Percentiles rank a stretch among this genome's conserved stretches.
These are phyloP conservation scores for Lablab purpureus DNA, from an alignment of 306 rosid species.

Conservation along the genomic window DNA sequence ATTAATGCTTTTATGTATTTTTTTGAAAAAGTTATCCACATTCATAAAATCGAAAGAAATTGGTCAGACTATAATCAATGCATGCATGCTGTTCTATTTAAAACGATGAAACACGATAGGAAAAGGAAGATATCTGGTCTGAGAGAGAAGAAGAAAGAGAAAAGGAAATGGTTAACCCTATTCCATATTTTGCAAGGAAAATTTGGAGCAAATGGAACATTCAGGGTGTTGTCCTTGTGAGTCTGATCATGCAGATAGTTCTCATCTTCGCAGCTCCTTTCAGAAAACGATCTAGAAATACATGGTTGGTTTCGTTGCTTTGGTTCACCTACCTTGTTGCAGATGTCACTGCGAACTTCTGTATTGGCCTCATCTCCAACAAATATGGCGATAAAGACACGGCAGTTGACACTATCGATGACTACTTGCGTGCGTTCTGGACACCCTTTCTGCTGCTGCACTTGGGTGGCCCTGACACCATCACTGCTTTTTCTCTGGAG, in stretches of 20 bases:
- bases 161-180: constrained; percentile 22
- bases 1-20: too few relatives aligned
- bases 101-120: neutral
- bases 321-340: constrained; percentile 20
- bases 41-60: too few relatives aligned
- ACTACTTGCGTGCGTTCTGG: constrained; percentile 51
- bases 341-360: neutral
- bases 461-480: constrained; percentile 69
- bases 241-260: neutral
- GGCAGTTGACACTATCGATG: neutral
- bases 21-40: too few relatives aligned
- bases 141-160: neutral
- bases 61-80: neutral
- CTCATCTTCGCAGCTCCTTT: constrained; percentile 14
- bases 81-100: neutral
- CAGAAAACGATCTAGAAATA: constrained; percentile 16
- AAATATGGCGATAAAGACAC: constrained; percentile 25
- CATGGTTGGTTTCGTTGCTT: neutral
- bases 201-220: constrained; percentile 29
- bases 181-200: neutral
- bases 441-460: constrained; percentile 63
- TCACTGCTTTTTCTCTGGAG: constrained; percentile 58
- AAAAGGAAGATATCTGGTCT: neutral
- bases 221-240: neutral
- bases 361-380: constrained; percentile 36